Evolutionary conservation across 2,329 filamentous ascomycete species (phyloP), one percentile per base, ranked within the genome.

Genomic region (Neospermospora avenae): DNA sequence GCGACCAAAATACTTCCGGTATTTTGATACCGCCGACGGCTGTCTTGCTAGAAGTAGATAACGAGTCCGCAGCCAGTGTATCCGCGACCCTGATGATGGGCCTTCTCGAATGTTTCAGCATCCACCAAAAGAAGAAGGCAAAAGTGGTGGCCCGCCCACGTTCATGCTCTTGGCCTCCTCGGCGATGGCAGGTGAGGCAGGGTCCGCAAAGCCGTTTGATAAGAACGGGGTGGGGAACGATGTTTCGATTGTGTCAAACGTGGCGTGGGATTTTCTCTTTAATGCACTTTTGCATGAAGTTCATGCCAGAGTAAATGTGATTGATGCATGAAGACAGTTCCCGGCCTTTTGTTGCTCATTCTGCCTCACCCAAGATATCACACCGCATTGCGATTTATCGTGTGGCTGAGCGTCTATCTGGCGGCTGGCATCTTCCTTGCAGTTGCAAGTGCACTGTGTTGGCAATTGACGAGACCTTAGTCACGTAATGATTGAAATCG

Each of bases 61-160:
- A 31, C 42, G 48, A 46, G 56, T 53, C 64, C 61, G 64, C 37
- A 34, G 35, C 55, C 51, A 61, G 46, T 49, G 53, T 60, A 59
- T 61, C 65, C 60, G 35, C 52, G 61, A 63, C 63, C 65, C 59
- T 66, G 67, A 59, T 63, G 63, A 67, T 60, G 65, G 68, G 56
- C 55, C 69, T 70, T 70, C 69, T 61, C 63, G 69, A 70, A 70
- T 54, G 69, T 70, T 70, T 70, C 68, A 68, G 45, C 53, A 51
- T 51, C 48, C 59, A 60, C 51, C 61, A 37, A 59, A 59, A 58
- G 57, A 62, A 66, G 62, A 64, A 65, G 64, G 65, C 44, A 63
- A 62, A 60, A 41, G 24, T 42, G 54, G 28, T 41, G 51, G 41
- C 6, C n/a, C 18, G 35, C 37, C 51, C 51, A 54, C 51, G 22